Evolutionary conservation across 1,284 basidiomycete species (phyloP).

Genomic region (Uromyces viciae-fabae): DNA sequence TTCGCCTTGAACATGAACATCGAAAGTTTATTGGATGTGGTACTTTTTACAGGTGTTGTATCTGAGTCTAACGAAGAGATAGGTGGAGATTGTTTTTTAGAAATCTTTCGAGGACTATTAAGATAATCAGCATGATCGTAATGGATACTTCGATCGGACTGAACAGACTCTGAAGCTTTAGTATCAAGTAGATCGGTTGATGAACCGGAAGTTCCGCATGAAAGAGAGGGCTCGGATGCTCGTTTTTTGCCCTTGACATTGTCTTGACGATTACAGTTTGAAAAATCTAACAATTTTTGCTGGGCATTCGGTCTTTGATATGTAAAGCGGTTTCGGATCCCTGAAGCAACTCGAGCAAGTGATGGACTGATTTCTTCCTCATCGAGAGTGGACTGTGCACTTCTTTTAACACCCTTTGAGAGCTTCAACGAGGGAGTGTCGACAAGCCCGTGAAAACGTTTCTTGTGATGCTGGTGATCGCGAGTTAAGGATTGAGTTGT

Average conservation of each 20-base stretch:
- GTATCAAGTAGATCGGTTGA: no score
- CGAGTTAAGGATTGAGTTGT: background rate
- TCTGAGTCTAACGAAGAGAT: background rate
- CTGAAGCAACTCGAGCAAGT: slow-evolving; percentile 29
- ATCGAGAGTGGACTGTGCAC: background rate
- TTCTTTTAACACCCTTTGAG: background rate
- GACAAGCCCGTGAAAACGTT: slow-evolving; percentile 4
- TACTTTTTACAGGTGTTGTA: background rate
- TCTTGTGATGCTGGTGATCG: slow-evolving; percentile 2
- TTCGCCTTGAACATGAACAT: slow-evolving; percentile 16
- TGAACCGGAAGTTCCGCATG: no score
- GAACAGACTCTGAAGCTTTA: no score
- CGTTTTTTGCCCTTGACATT: background rate
- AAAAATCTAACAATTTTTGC: slow-evolving; percentile 23
- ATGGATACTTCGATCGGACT: no score
- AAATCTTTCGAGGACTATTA: no score
- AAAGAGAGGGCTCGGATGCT: no score
- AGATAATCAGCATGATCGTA: no score
- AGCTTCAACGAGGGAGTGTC: slow-evolving; percentile 17
- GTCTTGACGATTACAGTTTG: background rate
- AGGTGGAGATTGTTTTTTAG: no score
- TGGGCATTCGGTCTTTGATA: slow-evolving; percentile 10
- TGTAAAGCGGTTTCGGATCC: slow-evolving; percentile 30
- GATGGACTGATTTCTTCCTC: slow-evolving; percentile 36
- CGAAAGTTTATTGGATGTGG: slow-evolving; percentile 2